Conservation (phyloP, 179 eudicot genomes). For the Drosera spatulata region DNA sequence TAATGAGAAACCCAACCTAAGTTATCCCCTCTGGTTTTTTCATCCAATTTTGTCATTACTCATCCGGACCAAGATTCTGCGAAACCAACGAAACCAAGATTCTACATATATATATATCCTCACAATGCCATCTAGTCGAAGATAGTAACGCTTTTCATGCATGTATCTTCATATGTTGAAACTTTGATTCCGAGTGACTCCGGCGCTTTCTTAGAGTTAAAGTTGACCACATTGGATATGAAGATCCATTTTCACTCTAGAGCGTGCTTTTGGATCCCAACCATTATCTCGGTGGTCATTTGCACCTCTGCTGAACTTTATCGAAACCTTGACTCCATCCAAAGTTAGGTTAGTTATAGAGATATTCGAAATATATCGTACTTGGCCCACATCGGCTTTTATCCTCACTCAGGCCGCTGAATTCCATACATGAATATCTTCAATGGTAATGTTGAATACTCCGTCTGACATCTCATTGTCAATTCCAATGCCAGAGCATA, state of each 20-base stretch:
- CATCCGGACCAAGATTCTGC: no score
- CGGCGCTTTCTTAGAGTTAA: constrained; percentile 54
- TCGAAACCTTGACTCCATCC: constrained; percentile 77
- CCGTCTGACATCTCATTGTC: constrained; percentile 99
- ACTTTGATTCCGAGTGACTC: constrained; percentile 14
- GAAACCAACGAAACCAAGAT: no score
- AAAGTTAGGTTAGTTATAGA: constrained; percentile 48
- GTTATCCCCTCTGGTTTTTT: no score
- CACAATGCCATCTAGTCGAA: constrained; percentile 2
- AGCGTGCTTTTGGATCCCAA: constrained; percentile 80
- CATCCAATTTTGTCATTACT: no score
- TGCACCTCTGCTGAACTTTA: constrained; percentile 88
- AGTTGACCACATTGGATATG: constrained; percentile 53
- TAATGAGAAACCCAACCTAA: no score
- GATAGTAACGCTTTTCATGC: constrained; percentile 53
- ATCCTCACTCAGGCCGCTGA: constrained; percentile 86
- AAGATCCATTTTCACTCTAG: constrained; percentile 51
- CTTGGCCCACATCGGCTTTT: constrained; percentile 84
- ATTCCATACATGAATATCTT: constrained; percentile 53
- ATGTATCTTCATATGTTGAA: constrained; percentile 12
- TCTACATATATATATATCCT: no score
- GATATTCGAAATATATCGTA: constrained; percentile 70
- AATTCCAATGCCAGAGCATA: constrained; percentile 91
- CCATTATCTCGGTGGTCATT: constrained; percentile 82
- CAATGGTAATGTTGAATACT: constrained; percentile 45